A percentile compares a stretch with the other conserved stretches of the same genome.
Evolutionary conservation across 352 stramenopile species (phyloP).

Genomic region (Chrysophaeum taylorii): DNA sequence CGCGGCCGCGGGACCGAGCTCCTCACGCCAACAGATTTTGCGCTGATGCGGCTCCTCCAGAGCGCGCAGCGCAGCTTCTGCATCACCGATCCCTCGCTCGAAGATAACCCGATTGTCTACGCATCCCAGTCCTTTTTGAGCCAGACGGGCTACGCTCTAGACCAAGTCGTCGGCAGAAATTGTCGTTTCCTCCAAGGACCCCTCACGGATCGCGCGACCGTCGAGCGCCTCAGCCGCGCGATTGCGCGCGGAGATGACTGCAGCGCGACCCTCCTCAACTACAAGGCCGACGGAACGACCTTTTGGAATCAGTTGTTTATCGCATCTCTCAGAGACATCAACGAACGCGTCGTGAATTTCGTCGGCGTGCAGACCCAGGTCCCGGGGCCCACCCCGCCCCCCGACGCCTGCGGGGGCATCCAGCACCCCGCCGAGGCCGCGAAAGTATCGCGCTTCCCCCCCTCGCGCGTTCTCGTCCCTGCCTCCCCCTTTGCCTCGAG

Average conservation of each 20-base stretch:
- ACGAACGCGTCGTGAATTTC: conserved; percentile 67
- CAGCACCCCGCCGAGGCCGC: no score
- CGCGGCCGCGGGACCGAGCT: conserved; percentile 18
- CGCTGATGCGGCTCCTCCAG: conserved; percentile 45
- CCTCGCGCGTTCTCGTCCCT: no score
- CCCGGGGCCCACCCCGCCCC: conserved; percentile 32
- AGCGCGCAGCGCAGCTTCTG: conserved; percentile 50
- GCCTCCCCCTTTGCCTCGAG: no score
- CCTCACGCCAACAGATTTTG: conserved; percentile 46
- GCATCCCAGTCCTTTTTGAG: conserved; percentile 46
- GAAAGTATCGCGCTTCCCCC: no score
- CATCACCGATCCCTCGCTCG: conserved; percentile 53
- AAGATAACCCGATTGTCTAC: conserved; percentile 61
- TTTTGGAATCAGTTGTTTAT: conserved; percentile 76
- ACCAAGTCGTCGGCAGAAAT: conserved; percentile 52
- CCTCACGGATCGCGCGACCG: conserved; percentile 39
- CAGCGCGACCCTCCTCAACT: conserved; percentile 60
- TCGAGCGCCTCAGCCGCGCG: conserved; percentile 43
- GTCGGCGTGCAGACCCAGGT: conserved; percentile 63
- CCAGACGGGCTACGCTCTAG: conserved; percentile 47
- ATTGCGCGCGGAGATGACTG: conserved; percentile 46
- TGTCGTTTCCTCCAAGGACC: conserved; percentile 59
- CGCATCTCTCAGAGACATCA: conserved; percentile 52
- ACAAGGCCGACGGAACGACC: conserved; percentile 54
- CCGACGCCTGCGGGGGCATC: no score